Evolutionary conservation across 345 rosid species (phyloP), one percentile per base, ranked within the genome.

Genomic region (Rhodamnia rubescens): DNA sequence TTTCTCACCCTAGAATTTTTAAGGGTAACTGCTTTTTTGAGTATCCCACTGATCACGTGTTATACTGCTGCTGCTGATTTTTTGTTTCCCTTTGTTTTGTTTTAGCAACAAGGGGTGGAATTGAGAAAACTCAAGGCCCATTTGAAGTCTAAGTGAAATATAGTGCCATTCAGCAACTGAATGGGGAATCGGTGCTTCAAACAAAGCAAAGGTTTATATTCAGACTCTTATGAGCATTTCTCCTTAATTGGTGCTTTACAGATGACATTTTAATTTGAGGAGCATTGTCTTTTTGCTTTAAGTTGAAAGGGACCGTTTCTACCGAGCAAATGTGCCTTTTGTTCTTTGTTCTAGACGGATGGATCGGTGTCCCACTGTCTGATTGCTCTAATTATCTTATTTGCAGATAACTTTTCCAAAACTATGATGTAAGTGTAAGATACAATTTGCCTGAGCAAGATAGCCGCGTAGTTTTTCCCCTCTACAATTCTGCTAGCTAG

Each of bases 41-140:
- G 27, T 58, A 14, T 53, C 53, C 40, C 55, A 18, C 57, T 36
- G 47, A n/a, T 44, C 75, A 42, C 52, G 18, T 85, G 9, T 53
- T 55, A 22, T 89, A 84, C 85, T 87, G 40, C 51, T 64, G 83
- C 21, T 81, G 83, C 82, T 36, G 36, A 82, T 24, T 53, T 50
- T 50, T 12, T 50, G 26, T 20, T n/a, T 49, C 74, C 83, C 61
- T 82, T 82, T 82, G 50, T 87, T 86, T 81, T 36, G 50, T 87
- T 86, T 81, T 86, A 95, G 99, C 88, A 69, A 89, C 99, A 97
- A 88, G 82, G 86, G 90, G 84, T 88, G 54, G 95, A 93, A 86
- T 83, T 88, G 82, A 90, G 84, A 82, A 85, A 64, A 86, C 84
- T 92, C 50, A 86, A 86, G 89, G 90, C 83, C 16, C 61, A 86